These are phyloP conservation scores for Cladosporium halotolerans DNA, from an alignment of 2,329 filamentous ascomycete species.

Conservation along the genomic window DNA sequence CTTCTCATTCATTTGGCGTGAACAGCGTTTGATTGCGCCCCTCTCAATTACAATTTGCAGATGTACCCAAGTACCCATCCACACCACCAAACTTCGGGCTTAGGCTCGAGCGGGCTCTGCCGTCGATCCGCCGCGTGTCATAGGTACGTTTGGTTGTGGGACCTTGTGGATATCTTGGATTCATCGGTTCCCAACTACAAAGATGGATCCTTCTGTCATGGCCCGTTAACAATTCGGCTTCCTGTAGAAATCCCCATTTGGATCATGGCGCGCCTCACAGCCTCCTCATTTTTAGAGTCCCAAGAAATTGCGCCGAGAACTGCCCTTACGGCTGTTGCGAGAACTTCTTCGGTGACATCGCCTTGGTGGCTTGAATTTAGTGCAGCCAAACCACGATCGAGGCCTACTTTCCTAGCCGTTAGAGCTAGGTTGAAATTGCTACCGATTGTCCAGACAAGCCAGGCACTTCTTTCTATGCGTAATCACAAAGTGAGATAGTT, in stretches of 20 bases:
- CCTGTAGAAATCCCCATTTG: not conserved
- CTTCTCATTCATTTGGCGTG: no score
- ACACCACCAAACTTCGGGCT: no score
- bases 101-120: no score
- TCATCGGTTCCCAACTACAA: no score
- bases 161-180: no score
- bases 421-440: not conserved
- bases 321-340: conserved; percentile 9
- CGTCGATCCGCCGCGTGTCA: no score
- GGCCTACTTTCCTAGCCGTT: not conserved
- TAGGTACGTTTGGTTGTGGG: no score
- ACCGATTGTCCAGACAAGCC: not conserved
- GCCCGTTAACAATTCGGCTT: not conserved
- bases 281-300: conserved; percentile 2
- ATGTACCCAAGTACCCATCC: no score
- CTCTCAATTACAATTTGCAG: no score
- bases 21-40: no score
- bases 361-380: not conserved
- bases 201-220: no score
- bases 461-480: not conserved
- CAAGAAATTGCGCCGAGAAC: conserved; percentile 10
- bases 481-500: not conserved
- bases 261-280: not conserved
- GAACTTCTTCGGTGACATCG: not conserved
- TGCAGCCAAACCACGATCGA: not conserved